These are phyloP conservation scores for Tephrocybe sp. DNA, from an alignment of 768 basidiomycete species.

Conservation along the genomic window DNA sequence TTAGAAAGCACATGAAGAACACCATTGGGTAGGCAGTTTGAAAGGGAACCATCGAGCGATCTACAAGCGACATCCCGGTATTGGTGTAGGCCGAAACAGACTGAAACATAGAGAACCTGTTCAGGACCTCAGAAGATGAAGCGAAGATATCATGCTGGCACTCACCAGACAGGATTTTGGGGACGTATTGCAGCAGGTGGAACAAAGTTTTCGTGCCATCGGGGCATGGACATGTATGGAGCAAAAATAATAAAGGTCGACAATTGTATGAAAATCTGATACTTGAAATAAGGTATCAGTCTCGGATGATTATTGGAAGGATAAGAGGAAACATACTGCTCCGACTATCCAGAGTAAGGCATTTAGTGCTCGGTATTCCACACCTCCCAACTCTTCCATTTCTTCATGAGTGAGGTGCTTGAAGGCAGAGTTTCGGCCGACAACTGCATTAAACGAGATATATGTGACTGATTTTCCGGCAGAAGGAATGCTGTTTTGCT, in stretches of 20 bases:
- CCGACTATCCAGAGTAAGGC: constrained; percentile 81
- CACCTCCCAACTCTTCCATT: constrained; percentile 88
- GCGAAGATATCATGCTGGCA: background rate
- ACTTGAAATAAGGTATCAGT: constrained; percentile 46
- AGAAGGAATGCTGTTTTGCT: constrained; percentile 32
- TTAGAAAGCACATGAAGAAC: constrained; percentile 65
- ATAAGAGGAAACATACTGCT: constrained; percentile 47
- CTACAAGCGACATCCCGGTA: constrained; percentile 83
- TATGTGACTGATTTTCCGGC: constrained; percentile 69
- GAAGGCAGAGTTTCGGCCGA: constrained; percentile 82
- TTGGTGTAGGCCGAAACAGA: constrained; percentile 87
- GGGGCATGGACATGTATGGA: constrained; percentile 68
- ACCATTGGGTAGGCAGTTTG: constrained; percentile 85
- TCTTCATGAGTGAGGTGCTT: constrained; percentile 74
- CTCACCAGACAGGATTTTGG: constrained; percentile 66
- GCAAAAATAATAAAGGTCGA: constrained; percentile 72
- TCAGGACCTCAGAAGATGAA: background rate
- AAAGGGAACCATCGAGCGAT: constrained; percentile 92
- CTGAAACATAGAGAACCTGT: constrained; percentile 85
- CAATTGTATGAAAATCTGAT: constrained; percentile 73
- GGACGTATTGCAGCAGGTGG: constrained; percentile 57
- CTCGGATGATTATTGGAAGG: background rate
- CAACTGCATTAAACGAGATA: constrained; percentile 80
- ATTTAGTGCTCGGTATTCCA: constrained; percentile 87
- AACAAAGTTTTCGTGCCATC: constrained; percentile 62